Conservation (phyloP, 257 asterid genomes). For the Solanum pimpinellifolium region DNA sequence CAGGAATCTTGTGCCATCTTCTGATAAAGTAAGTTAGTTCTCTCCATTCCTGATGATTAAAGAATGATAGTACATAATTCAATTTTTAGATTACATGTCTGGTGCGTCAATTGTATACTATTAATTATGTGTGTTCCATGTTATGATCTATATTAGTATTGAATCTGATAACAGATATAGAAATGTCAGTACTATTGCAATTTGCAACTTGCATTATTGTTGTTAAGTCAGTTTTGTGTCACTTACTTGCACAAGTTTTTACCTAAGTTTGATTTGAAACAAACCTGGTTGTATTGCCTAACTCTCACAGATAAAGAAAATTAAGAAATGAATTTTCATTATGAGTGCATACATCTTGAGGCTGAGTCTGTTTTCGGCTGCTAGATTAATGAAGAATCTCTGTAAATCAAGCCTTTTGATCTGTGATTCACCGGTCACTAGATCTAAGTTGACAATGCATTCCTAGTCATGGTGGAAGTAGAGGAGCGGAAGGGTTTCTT, state of each 20-base stretch:
- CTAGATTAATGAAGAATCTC: background rate
- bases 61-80: background rate
- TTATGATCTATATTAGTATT: background rate
- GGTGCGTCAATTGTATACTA: background rate
- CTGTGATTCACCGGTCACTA: background rate
- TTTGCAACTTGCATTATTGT: background rate
- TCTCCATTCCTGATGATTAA: background rate
- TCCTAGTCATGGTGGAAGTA: background rate
- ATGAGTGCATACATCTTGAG: background rate
- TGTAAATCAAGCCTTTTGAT: background rate
- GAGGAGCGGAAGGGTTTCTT: background rate
- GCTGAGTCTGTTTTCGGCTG: background rate
- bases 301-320: background rate
- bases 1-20: slow-evolving; percentile 52
- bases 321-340: background rate
- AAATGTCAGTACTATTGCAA: background rate
- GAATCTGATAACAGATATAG: background rate
- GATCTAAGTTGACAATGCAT: background rate
- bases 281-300: background rate
- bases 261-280: background rate
- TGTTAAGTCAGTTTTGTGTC: background rate
- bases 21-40: slow-evolving; percentile 51
- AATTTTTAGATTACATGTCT: background rate
- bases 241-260: too few species aligned
- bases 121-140: background rate